Evolutionary conservation across 2,329 filamentous ascomycete species (phyloP).

Genomic region (Trichophyton schoenleinii): DNA sequence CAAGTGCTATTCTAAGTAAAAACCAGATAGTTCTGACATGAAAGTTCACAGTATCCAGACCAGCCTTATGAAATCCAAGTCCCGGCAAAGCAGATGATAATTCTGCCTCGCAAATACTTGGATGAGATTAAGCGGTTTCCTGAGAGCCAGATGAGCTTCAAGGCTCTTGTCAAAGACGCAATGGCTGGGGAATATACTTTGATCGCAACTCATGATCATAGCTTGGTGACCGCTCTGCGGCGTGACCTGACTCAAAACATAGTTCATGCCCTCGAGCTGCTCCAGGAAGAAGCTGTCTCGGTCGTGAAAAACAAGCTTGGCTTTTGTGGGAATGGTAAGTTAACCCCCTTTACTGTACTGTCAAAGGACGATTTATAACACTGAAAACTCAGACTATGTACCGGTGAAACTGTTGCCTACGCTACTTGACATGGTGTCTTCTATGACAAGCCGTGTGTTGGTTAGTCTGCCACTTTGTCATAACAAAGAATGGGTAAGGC

Average conservation of each 20-base stretch:
- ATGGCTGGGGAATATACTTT: not conserved
- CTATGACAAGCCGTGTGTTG: constrained; percentile 12
- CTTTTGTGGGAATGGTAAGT: not conserved
- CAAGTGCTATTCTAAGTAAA: not conserved
- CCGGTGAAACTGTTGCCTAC: constrained; percentile 7
- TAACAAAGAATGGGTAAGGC: constrained; percentile 13
- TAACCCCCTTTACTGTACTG: not conserved
- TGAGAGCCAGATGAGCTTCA: not conserved
- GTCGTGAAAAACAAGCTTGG: not conserved
- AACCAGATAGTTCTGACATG: not conserved
- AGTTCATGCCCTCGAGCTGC: not conserved
- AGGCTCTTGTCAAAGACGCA: not conserved
- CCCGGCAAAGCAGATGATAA: not conserved
- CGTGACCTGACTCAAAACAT: not conserved
- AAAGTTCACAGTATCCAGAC: not conserved
- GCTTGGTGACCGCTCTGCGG: not conserved
- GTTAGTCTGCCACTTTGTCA: constrained; percentile 13
- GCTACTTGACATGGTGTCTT: constrained; percentile 12
- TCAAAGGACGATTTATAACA: not conserved
- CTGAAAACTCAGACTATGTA: not conserved
- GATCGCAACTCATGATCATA: not conserved
- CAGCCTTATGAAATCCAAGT: not conserved
- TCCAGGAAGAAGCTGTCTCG: not conserved
- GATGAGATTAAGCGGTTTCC: not conserved
- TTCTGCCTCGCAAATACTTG: not conserved